These are phyloP conservation scores for Coelastrella sp. DNA, from an alignment of 139 green algal species.

Conservation along the genomic window DNA sequence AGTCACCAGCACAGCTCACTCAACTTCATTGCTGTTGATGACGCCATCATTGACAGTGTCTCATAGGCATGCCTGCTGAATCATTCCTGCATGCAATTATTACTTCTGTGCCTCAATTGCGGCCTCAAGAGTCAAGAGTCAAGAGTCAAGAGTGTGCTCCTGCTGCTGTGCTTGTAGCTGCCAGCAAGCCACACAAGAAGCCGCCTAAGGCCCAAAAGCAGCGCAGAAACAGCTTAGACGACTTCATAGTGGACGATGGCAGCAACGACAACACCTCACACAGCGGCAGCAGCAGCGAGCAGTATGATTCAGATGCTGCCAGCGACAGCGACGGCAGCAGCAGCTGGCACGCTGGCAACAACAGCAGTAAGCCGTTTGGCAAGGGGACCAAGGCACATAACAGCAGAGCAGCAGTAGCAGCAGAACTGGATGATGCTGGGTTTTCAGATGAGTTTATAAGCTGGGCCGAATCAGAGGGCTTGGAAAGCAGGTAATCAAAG, in stretches of 20 bases:
- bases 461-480: slow-evolving; percentile 41
- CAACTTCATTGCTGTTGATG: too few species aligned
- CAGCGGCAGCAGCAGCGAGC: not conserved
- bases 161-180: slow-evolving; percentile 25
- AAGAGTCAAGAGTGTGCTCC: not conserved
- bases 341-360: not conserved
- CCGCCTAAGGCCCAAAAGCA: not conserved
- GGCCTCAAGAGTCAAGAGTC: too few species aligned
- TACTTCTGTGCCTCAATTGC: too few species aligned
- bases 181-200: not conserved
- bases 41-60: too few species aligned
- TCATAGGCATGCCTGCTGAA: too few species aligned
- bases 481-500: slow-evolving; percentile 30
- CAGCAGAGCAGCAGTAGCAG: slow-evolving; percentile 2
- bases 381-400: not conserved
- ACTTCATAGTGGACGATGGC: slow-evolving; percentile 64
- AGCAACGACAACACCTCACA: slow-evolving; percentile 48
- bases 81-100: too few species aligned
- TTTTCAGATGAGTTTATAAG: slow-evolving; percentile 37
- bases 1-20: too few species aligned
- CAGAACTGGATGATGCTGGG: slow-evolving; percentile 17
- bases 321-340: slow-evolving; percentile 4
- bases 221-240: slow-evolving; percentile 38
- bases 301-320: not conserved
- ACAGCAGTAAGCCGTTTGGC: not conserved